These are phyloP conservation scores for Leccinum variicolor DNA, from an alignment of 768 basidiomycete species.

Conservation along the genomic window DNA sequence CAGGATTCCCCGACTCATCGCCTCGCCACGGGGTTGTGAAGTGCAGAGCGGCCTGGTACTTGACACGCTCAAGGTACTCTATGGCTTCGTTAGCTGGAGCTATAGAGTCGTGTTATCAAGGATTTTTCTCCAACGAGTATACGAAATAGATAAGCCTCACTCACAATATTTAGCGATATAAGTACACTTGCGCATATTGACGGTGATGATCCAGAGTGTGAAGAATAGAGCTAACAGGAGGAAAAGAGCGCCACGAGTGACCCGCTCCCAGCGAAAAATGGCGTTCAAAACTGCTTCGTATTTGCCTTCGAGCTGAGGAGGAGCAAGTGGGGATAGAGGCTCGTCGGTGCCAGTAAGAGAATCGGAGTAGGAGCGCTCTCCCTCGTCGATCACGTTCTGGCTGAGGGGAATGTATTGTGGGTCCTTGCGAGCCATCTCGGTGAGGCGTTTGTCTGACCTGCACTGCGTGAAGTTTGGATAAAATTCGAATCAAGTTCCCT, in stretches of 20 bases:
- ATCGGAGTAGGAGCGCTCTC: not conserved
- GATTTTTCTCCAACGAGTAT: not conserved
- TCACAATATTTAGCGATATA: slow-evolving; percentile 5
- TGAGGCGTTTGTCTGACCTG: not conserved
- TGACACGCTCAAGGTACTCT: slow-evolving; percentile 1
- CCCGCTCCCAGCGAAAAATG: not conserved
- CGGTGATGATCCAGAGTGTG: slow-evolving; percentile 1
- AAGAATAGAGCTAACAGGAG: not conserved
- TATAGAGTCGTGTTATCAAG: not conserved
- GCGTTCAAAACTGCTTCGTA: not conserved
- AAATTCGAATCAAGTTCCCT: too few relatives aligned
- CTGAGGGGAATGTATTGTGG: not conserved
- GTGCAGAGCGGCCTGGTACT: slow-evolving; percentile 7
- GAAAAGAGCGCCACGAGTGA: not conserved
- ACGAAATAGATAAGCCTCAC: not conserved
- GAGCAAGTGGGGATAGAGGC: not conserved
- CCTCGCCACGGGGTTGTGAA: slow-evolving; percentile 9
- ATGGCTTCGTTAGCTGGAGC: slow-evolving; percentile 10
- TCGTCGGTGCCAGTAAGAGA: not conserved
- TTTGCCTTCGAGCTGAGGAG: not conserved
- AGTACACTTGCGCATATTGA: not conserved
- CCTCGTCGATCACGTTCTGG: not conserved
- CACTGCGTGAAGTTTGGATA: too few relatives aligned
- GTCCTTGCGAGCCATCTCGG: not conserved
- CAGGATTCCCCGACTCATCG: not conserved